Evolutionary conservation across 1,284 basidiomycete genomes (phyloP).

Genomic region (Leccinum griseonigrum): DNA sequence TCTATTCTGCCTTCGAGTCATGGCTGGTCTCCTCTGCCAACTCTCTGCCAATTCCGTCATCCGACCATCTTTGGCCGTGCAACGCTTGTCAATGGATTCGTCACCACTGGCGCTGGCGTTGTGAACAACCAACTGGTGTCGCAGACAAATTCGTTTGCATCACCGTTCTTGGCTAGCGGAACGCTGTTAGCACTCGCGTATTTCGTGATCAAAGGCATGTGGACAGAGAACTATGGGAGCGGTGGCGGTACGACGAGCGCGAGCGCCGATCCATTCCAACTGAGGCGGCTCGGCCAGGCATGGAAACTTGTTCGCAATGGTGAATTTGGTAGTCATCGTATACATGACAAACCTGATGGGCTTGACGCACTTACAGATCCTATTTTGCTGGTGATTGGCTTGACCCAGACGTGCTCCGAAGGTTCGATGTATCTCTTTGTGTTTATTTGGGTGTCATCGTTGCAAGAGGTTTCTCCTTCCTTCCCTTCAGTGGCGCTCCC

Average conservation of each 20-base stretch:
- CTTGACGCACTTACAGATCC: conserved; percentile 41
- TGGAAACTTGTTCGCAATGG: conserved; percentile 57
- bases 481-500: conserved; percentile 43
- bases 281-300: conserved; percentile 54
- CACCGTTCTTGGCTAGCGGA: conserved; percentile 67
- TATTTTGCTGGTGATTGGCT: conserved; percentile 61
- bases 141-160: conserved; percentile 46
- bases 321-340: conserved; percentile 24
- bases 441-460: conserved; percentile 74
- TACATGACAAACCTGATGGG: background rate
- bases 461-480: conserved; percentile 54
- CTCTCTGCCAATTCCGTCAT: conserved; percentile 46
- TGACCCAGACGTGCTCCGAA: conserved; percentile 76
- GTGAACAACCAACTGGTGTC: conserved; percentile 60
- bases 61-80: conserved; percentile 67
- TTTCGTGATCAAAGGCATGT: conserved; percentile 53
- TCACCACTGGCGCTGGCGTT: conserved; percentile 65
- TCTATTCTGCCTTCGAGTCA: conserved; percentile 72
- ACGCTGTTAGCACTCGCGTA: conserved; percentile 51
- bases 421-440: conserved; percentile 83
- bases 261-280: conserved; percentile 45
- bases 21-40: conserved; percentile 68
- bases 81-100: conserved; percentile 68
- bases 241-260: conserved; percentile 31
- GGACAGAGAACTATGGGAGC: conserved; percentile 69